These are phyloP conservation scores for Euptelea pleiosperma DNA, from an alignment of 164 flowering plant genomes.

Conservation along the genomic window DNA sequence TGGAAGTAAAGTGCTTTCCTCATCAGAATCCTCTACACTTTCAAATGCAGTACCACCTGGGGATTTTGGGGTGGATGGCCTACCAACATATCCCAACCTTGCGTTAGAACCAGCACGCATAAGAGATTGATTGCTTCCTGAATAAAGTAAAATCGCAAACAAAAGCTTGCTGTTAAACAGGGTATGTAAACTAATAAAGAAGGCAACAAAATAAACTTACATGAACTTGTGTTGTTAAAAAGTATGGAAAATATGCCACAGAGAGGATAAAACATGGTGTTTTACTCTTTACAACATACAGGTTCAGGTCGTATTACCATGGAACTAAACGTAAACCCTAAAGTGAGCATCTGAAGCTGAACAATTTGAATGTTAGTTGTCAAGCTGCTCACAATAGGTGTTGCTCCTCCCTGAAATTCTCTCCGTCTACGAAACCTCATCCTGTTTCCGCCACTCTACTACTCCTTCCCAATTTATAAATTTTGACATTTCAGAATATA, in stretches of 20 bases:
- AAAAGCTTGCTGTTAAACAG: not conserved
- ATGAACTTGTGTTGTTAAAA: not conserved
- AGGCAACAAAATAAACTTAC: not conserved
- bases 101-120: constrained; percentile 25
- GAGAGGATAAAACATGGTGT: not conserved
- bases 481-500: too few relatives aligned
- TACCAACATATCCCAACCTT: constrained; percentile 35
- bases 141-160: constrained; percentile 5
- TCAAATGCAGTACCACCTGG: constrained; percentile 36
- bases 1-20: constrained; percentile 41
- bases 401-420: too few relatives aligned
- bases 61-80: constrained; percentile 44
- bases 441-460: too few relatives aligned
- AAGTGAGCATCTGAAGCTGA: not conserved
- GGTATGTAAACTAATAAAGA: not conserved
- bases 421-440: too few relatives aligned
- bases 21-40: constrained; percentile 48
- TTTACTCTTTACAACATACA: not conserved
- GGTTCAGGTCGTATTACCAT: not conserved
- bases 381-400: too few relatives aligned
- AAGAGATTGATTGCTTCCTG: constrained; percentile 37
- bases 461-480: too few relatives aligned
- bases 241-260: not conserved
- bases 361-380: too few relatives aligned
- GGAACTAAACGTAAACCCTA: not conserved